Evolutionary conservation across 2,329 filamentous ascomycete genomes (phyloP).

Genomic region (Colletotrichum neosansevieriae): DNA sequence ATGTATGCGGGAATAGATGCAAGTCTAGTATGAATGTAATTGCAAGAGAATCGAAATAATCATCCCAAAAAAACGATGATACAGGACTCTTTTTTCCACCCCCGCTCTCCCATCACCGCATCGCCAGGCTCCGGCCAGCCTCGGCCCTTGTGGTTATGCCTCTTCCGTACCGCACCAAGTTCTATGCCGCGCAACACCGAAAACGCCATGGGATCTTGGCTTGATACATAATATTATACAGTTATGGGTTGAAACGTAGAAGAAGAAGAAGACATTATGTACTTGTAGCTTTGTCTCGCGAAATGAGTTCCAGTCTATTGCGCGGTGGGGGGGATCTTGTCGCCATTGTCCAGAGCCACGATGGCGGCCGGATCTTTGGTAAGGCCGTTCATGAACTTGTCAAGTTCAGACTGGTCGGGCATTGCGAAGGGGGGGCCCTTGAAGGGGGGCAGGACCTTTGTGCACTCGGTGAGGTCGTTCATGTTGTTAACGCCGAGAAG

Average conservation of each 20-base stretch:
- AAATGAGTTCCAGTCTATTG: not conserved
- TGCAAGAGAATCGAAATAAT: not conserved
- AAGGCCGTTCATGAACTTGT: slow-evolving; percentile 23
- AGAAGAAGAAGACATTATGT: slow-evolving; percentile 12
- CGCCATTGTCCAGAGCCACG: slow-evolving; percentile 32
- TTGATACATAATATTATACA: slow-evolving; percentile 21
- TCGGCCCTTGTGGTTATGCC: slow-evolving; percentile 29
- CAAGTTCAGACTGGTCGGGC: slow-evolving; percentile 31
- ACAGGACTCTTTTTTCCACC: not conserved
- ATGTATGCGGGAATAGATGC: not conserved
- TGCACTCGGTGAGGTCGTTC: slow-evolving; percentile 67
- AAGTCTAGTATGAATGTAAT: not conserved
- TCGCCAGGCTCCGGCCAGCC: slow-evolving; percentile 35
- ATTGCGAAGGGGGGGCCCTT: slow-evolving; percentile 38
- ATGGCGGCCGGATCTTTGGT: slow-evolving; percentile 24
- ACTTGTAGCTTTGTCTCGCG: not conserved
- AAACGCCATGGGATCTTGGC: slow-evolving; percentile 10
- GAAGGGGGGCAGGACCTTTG: slow-evolving; percentile 59
- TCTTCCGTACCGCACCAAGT: not conserved
- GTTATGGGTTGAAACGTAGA: not conserved
- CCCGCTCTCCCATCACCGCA: not conserved
- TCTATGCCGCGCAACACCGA: not conserved
- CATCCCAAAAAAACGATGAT: not conserved
- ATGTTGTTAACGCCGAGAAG: slow-evolving; percentile 69
- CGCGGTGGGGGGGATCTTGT: slow-evolving; percentile 36